Evolutionary conservation across 108 stramenopile species (phyloP), one percentile per base, ranked within the genome.

Genomic region (Licmophora abbreviata): DNA sequence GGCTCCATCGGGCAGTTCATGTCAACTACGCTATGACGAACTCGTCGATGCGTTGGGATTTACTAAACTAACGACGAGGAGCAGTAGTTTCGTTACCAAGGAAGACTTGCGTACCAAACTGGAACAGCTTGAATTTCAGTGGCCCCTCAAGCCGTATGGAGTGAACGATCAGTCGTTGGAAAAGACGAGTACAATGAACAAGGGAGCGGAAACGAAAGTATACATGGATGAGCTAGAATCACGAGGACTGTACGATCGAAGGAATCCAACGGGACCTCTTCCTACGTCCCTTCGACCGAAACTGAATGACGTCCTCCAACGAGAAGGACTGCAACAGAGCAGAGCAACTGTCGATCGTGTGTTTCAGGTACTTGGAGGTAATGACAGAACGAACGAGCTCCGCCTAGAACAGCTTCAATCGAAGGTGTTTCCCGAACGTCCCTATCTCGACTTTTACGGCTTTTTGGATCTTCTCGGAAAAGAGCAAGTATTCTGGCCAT

Each of bases 141-240:
- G 68, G 68, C 68, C 68, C 0, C 31, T 69, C 4, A 69, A 69
- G 36, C 68, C 68, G 0, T 69, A 52, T 37, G 68, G 68, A 12
- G 32, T 68, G 9, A 45, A 11, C 11, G 61, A 69, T 1, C 40
- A 69, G 30, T 59, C 59, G 10, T 35, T 69, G 22, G 15, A 45
- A 0, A 69, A 69, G 31, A 69, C 68, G 9, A 61, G 54, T 0
- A 32, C 25, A 17, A 63, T 69, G 62, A 69, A 69, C 51, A 69
- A 69, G 61, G 68, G 68, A 7, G 68, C 56, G 28, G 68, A 69
- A 58, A 69, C 68, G 6, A 12, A 34, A 11, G 61, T 69, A 0
- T 69, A 54, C 31, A 62, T 69, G 68, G 38, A 69, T n/a, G 50
- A 63, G 29, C 30, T 69, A 30, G 68, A 69, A 47, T 10, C 17